A percentile compares a stretch with the other conserved stretches of the same genome.
phyloP scores from a whole-genome alignment of 148 eudicot genomes.

The Chenopodium quinoa region DNA sequence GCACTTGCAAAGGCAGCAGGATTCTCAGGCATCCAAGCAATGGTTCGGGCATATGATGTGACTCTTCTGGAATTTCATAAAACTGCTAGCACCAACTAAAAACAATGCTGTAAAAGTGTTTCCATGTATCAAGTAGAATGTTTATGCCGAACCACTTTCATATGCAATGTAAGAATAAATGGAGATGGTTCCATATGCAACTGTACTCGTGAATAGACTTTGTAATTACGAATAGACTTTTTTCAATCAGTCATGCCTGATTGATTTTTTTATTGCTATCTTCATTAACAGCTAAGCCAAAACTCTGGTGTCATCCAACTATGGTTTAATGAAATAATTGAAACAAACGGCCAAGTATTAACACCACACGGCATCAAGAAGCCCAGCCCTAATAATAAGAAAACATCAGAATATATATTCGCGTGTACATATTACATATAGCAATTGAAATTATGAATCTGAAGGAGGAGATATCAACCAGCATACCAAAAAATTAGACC shows the following conservation, averaged over 20 bases:
- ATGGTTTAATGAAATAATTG: too few species aligned
- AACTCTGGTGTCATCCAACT: too few species aligned
- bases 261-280: background rate
- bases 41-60: background rate
- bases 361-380: too few species aligned
- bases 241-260: background rate
- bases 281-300: too few species aligned
- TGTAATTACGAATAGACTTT: background rate
- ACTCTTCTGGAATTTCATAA: slow-evolving; percentile 23
- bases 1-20: slow-evolving; percentile 16
- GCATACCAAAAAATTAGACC: background rate
- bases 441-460: too few species aligned
- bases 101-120: background rate
- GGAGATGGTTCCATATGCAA: background rate
- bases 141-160: background rate
- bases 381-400: too few species aligned
- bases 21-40: slow-evolving; percentile 15
- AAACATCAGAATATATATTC: too few species aligned
- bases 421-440: too few species aligned
- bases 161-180: background rate
- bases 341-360: too few species aligned
- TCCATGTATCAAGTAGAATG: background rate
- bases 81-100: background rate
- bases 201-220: too few species aligned
- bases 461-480: too few species aligned